Conservation (phyloP, 2,329 filamentous ascomycete genomes). For the Fusarium buxicola region DNA sequence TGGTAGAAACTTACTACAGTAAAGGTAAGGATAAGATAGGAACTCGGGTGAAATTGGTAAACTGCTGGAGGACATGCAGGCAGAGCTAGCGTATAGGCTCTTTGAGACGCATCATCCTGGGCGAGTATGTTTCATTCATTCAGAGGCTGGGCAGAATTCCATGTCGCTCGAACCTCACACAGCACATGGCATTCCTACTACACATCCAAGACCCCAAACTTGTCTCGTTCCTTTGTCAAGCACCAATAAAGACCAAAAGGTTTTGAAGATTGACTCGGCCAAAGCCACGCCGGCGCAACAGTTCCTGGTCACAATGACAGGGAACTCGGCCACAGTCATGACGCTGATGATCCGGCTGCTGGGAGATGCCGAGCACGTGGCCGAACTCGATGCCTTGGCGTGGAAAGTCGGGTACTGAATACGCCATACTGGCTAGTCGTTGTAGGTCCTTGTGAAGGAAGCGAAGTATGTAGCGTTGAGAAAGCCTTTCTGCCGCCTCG, state of each 20-base stretch:
- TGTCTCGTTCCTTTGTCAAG: conserved; percentile 14
- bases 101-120: too few species aligned
- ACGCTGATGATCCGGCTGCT: conserved; percentile 60
- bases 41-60: too few species aligned
- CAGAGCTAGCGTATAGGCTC: too few species aligned
- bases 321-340: conserved; percentile 68
- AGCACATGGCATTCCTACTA: not conserved
- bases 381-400: conserved; percentile 63
- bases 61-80: too few species aligned
- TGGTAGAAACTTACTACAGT: too few species aligned
- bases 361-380: conserved; percentile 67
- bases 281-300: conserved; percentile 61
- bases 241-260: conserved; percentile 58
- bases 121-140: too few species aligned
- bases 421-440: conserved; percentile 63
- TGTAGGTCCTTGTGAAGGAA: conserved; percentile 60
- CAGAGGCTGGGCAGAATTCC: too few species aligned
- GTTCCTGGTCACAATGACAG: conserved; percentile 61
- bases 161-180: not conserved
- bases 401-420: conserved; percentile 62
- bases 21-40: too few species aligned
- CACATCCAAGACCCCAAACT: not conserved
- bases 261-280: conserved; percentile 62
- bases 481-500: conserved; percentile 55
- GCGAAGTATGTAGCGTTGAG: conserved; percentile 55